Conservation (phyloP, 305 asterid species). For the Withania somnifera region DNA sequence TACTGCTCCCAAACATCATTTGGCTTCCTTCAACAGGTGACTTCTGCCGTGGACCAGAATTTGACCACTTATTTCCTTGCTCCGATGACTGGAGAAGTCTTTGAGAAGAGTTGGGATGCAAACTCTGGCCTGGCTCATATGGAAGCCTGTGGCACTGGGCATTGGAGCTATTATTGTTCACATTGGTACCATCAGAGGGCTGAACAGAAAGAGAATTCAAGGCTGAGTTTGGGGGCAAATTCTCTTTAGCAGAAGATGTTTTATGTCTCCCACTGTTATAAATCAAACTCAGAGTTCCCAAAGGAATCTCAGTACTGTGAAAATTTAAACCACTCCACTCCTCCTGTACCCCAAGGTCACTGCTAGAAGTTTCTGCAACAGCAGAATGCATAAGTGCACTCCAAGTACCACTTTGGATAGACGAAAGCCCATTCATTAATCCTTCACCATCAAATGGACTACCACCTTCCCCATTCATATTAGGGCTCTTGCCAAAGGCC, state of each 20-base stretch:
- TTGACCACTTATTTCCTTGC: conserved; percentile 38
- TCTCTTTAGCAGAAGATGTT: conserved; percentile 24
- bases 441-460: conserved; percentile 41
- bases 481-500: conserved; percentile 54
- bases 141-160: conserved; percentile 29
- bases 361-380: conserved; percentile 71
- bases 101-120: conserved; percentile 32
- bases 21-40: conserved; percentile 35
- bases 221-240: conserved; percentile 27
- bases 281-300: conserved; percentile 31
- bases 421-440: conserved; percentile 34
- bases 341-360: conserved; percentile 46
- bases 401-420: conserved; percentile 79
- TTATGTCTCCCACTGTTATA: conserved; percentile 22
- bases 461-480: conserved; percentile 40
- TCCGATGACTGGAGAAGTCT: conserved; percentile 31
- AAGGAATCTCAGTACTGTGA: conserved; percentile 35
- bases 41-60: conserved; percentile 21
- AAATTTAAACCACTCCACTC: conserved; percentile 60
- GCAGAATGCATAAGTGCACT: conserved; percentile 94
- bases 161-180: conserved; percentile 18
- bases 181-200: conserved; percentile 19
- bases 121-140: conserved; percentile 29
- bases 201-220: conserved; percentile 25
- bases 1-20: conserved; percentile 26